These are phyloP conservation scores for Botryosphaeria agaves DNA, from an alignment of 2,329 filamentous ascomycete species.

Conservation along the genomic window DNA sequence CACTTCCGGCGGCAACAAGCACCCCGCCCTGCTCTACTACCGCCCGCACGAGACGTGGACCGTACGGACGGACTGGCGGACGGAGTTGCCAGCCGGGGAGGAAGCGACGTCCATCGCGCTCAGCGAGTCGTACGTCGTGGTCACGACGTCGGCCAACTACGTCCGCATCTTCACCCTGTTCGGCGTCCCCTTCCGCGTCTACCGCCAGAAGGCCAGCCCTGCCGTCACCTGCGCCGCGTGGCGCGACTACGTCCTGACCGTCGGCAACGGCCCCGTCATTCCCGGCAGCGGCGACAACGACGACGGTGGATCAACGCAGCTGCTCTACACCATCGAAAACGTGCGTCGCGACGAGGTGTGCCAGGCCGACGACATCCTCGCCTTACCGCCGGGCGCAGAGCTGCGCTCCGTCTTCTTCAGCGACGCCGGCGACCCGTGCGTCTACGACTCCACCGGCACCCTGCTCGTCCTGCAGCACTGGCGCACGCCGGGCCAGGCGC, in stretches of 20 bases:
- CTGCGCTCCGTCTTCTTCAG: slow-evolving; percentile 83
- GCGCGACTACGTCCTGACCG: slow-evolving; percentile 89
- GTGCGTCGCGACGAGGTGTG: slow-evolving; percentile 86
- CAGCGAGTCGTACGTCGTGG: slow-evolving; percentile 79
- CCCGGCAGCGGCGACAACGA: too few relatives aligned
- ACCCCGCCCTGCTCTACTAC: slow-evolving; percentile 80
- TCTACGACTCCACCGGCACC: slow-evolving; percentile 86
- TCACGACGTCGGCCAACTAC: slow-evolving; percentile 73
- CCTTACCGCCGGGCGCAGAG: slow-evolving; percentile 55
- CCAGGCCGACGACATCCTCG: slow-evolving; percentile 84
- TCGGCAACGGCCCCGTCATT: slow-evolving; percentile 79
- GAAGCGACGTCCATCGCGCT: slow-evolving; percentile 75
- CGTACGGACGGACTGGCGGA: slow-evolving; percentile 76
- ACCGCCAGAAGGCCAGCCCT: slow-evolving; percentile 77
- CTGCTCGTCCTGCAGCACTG: slow-evolving; percentile 80
- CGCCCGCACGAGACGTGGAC: slow-evolving; percentile 96
- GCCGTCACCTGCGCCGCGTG: slow-evolving; percentile 88
- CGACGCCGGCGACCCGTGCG: slow-evolving; percentile 83
- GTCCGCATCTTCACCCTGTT: slow-evolving; percentile 87
- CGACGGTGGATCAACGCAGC: slow-evolving; percentile 58
- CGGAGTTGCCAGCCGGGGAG: slow-evolving; percentile 73
- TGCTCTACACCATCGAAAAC: slow-evolving; percentile 88
- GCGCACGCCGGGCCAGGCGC: slow-evolving; percentile 69
- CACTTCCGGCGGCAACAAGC: slow-evolving; percentile 17
- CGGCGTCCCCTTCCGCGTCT: slow-evolving; percentile 75